Evolutionary conservation across 2,329 filamentous ascomycete genomes (phyloP), one percentile per base, ranked within the genome.

Genomic region (Colletotrichum kahawae): DNA sequence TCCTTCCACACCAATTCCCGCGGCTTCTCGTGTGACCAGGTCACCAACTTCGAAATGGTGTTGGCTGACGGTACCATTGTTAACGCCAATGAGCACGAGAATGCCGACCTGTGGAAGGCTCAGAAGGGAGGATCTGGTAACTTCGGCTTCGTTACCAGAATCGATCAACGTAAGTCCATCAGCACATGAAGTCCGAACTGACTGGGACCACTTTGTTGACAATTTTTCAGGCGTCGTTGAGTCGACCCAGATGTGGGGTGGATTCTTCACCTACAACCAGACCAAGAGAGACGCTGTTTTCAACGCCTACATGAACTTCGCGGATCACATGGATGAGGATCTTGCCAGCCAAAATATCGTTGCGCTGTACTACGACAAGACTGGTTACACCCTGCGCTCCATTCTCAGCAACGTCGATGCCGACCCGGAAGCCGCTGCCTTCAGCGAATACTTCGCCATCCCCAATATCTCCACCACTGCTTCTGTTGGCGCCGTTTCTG

Each of bases 71-170:
- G 87, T 8, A 70, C 75, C 4, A 82, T 89, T 31, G 79, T 88
- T 34, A 84, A 85, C 10, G 87, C 84, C 21, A 87, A 84, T 68
- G 78, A 77, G 0, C 51, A 80, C 0, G 69, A 82, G 10, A 82
- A 88, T 63, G 16, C 78, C 0, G 86, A 88, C 54, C 82, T 89
- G 1, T 89, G 82, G 79, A 84, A 82, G 71, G 87, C 87, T 1
- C 80, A 88, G 9, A 85, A 86, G 68, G 88, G 87, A 7, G 88
- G 88, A 21, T 82, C 83, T 14, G 84, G 82, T 62, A 89, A 88
- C 78, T 84, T 87, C 65, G 86, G 85, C n/a, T 80, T 84, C 62
- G 79, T 83, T 14, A 82, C 85, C 21, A 76, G 76, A 12, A 67
- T 80, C n/a, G 79, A 82, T 13, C 5, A 54, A 5, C 29, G 16